These are phyloP conservation scores for Erodium trifolium DNA, from an alignment of 441 rosid species.

Conservation along the genomic window DNA sequence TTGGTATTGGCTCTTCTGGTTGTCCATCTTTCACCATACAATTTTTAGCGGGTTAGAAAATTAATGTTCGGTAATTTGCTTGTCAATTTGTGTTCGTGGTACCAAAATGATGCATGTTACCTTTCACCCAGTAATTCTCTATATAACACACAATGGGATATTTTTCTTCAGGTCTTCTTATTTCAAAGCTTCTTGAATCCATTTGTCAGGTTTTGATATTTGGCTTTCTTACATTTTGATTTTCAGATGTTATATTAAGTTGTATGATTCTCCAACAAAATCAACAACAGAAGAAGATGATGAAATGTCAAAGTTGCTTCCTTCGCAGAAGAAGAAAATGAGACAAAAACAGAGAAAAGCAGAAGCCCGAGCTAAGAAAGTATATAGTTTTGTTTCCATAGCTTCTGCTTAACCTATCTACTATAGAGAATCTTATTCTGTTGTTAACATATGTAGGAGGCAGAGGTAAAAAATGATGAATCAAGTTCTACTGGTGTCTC, in stretches of 20 bases:
- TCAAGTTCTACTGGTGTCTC: conserved; percentile 58
- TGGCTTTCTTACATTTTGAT: conserved; percentile 19
- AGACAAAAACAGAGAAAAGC: conserved; percentile 90
- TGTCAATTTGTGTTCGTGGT: neutral
- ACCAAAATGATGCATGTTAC: neutral
- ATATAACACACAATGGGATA: too few relatives aligned
- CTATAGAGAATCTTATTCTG: conserved; percentile 5
- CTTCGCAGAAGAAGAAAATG: conserved; percentile 91
- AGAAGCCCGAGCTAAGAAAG: conserved; percentile 97
- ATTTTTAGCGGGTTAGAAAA: too few relatives aligned
- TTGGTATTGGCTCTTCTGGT: neutral
- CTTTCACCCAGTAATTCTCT: too few relatives aligned
- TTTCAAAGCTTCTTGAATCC: too few relatives aligned
- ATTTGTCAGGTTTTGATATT: neutral
- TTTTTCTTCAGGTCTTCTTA: too few relatives aligned
- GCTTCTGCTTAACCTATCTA: conserved; percentile 17
- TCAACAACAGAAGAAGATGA: conserved; percentile 71
- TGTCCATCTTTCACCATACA: neutral
- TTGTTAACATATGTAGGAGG: conserved; percentile 55
- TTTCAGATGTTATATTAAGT: conserved; percentile 83
- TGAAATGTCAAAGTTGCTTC: conserved; percentile 68
- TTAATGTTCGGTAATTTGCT: neutral
- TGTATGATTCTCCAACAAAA: conserved; percentile 78
- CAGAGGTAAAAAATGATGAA: conserved; percentile 84
- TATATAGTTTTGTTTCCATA: conserved; percentile 26